Evolutionary conservation across 805 yeast species (phyloP).

Genomic region (Wickerhamiella shivajii): DNA sequence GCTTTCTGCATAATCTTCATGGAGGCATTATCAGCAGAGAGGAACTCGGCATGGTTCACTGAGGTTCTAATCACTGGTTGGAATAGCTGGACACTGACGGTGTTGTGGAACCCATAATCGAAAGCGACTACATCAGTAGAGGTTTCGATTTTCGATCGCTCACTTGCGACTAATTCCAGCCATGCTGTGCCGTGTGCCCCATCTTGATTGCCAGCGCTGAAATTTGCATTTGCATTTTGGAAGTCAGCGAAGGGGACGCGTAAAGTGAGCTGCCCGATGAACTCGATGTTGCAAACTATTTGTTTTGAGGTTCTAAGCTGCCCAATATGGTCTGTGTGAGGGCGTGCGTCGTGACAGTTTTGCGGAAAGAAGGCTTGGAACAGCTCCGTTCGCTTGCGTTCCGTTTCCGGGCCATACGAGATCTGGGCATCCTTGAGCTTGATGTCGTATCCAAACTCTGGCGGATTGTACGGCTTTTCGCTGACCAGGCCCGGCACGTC

Average conservation of each 20-base stretch:
- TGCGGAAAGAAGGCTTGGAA: slow-evolving; percentile 56
- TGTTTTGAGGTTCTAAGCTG: slow-evolving; percentile 42
- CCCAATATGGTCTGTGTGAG: slow-evolving; percentile 33
- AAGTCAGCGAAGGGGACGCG: slow-evolving; percentile 75
- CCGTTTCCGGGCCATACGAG: slow-evolving; percentile 94
- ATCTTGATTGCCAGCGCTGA: slow-evolving; percentile 13
- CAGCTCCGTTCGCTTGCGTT: slow-evolving; percentile 57
- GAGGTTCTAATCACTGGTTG: slow-evolving; percentile 61
- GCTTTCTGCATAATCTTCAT: slow-evolving; percentile 44
- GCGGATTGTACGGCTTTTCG: slow-evolving; percentile 4
- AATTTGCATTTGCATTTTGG: slow-evolving; percentile 24
- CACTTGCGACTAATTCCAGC: slow-evolving; percentile 57
- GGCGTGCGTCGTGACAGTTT: slow-evolving; percentile 33
- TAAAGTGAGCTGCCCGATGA: slow-evolving; percentile 50
- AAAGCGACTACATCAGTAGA: slow-evolving; percentile 36
- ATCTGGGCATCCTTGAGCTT: slow-evolving; percentile 45
- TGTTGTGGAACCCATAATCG: slow-evolving; percentile 41
- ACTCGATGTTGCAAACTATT: too few relatives aligned
- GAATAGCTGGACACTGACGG: slow-evolving; percentile 31
- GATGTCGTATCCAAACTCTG: slow-evolving; percentile 40
- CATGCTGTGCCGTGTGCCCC: slow-evolving; percentile 91
- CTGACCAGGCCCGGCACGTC: slow-evolving; percentile 55
- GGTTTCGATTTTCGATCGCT: slow-evolving; percentile 36
- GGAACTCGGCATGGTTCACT: slow-evolving; percentile 73
- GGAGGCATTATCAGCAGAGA: slow-evolving; percentile 44